phyloP scores from a whole-genome alignment of 176 grass and related monocot species.

The Hyparrhenia diplandra region DNA sequence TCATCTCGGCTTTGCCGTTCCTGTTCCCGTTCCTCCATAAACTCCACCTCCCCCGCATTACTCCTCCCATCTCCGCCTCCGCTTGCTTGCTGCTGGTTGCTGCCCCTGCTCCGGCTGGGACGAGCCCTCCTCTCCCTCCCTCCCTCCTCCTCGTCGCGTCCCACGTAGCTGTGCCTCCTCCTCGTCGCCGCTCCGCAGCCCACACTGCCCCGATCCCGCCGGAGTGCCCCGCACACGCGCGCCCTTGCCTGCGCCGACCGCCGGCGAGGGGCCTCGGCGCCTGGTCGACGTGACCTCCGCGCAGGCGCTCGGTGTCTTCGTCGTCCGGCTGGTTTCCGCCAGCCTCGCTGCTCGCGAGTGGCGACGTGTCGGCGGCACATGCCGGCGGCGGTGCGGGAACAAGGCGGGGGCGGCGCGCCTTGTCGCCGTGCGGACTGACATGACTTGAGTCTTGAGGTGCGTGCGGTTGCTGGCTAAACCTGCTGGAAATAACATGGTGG shows the following conservation, averaged over 20 bases:
- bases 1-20: too few species aligned
- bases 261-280: not conserved
- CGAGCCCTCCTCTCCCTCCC: not conserved
- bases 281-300: not conserved
- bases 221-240: not conserved
- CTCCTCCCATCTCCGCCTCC: conserved; percentile 1
- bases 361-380: not conserved
- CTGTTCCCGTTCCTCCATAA: conserved; percentile 27
- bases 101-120: not conserved
- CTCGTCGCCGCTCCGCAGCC: not conserved
- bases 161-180: conserved; percentile 15
- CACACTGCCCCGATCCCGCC: not conserved
- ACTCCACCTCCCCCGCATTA: conserved; percentile 28
- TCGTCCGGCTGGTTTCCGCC: not conserved
- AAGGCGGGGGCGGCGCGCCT: not conserved
- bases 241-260: not conserved
- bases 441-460: conserved; percentile 40
- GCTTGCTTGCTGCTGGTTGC: not conserved
- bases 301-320: not conserved
- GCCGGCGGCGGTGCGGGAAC: conserved; percentile 25
- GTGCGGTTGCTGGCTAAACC: conserved; percentile 10
- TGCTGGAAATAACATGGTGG: not conserved
- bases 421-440: conserved; percentile 22
- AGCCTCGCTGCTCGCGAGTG: not conserved
- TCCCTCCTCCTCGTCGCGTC: not conserved